phyloP scores from a whole-genome alignment of 805 yeast species.

The Teunomyces cretensis region DNA sequence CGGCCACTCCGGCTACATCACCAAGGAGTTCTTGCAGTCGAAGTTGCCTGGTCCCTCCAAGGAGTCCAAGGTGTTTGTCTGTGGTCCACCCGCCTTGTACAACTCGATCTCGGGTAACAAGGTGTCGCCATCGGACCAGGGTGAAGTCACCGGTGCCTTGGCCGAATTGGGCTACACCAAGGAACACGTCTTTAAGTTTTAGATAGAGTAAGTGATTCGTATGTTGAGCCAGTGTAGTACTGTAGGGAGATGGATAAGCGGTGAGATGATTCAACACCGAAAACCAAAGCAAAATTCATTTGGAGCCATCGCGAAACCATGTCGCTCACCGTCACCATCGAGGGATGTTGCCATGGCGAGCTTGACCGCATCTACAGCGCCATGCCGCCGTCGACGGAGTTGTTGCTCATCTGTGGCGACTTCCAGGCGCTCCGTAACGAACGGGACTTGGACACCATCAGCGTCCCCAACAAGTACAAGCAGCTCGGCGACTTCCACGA shows the following conservation, averaged over 20 bases:
- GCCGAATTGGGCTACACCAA: constrained; percentile 85
- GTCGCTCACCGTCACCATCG: constrained; percentile 55
- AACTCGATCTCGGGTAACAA: constrained; percentile 84
- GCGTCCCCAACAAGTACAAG: constrained; percentile 78
- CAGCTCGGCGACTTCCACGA: constrained; percentile 75
- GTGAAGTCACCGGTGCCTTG: constrained; percentile 86
- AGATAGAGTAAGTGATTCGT: too few relatives aligned
- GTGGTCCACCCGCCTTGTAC: constrained; percentile 95
- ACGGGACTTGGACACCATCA: constrained; percentile 65
- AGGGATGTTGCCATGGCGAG: constrained; percentile 91
- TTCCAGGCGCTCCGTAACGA: constrained; percentile 74
- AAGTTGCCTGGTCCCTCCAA: constrained; percentile 63
- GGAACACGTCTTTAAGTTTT: constrained; percentile 88
- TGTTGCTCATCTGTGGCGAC: constrained; percentile 83
- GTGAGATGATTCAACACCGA: background rate
- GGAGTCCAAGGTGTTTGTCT: constrained; percentile 71
- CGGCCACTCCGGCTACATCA: constrained; percentile 74
- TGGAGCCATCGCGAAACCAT: background rate
- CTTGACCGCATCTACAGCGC: constrained; percentile 55
- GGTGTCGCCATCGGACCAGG: constrained; percentile 87
- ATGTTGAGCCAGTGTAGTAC: too few relatives aligned
- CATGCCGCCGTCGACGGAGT: constrained; percentile 20
- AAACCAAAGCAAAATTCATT: background rate
- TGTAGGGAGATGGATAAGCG: background rate
- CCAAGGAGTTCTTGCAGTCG: constrained; percentile 66